A percentile compares a stretch with the other conserved stretches of the same genome.
Conservation (phyloP, 2,329 filamentous ascomycete species). For the Mycosphaerella arachidis region DNA sequence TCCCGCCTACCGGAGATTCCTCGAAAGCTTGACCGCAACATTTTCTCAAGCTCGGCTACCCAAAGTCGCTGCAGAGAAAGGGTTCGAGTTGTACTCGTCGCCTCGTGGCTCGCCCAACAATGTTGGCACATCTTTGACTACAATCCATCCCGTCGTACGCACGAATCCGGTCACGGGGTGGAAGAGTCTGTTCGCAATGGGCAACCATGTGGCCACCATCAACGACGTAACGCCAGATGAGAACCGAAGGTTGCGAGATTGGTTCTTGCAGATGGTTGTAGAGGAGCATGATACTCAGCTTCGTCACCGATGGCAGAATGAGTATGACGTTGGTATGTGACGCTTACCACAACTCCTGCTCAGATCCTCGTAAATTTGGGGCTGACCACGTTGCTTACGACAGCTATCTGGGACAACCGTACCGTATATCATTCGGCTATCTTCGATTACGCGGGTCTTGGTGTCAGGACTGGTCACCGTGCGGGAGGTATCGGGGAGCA, state of each 20-base stretch:
- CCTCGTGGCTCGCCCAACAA: constrained; percentile 23
- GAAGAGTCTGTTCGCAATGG: constrained; percentile 59
- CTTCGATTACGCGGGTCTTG: background rate
- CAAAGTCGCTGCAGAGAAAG: background rate
- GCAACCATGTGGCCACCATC: constrained; percentile 51
- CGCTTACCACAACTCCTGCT: background rate
- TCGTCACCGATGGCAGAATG: constrained; percentile 45
- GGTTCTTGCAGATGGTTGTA: constrained; percentile 34
- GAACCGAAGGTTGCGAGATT: constrained; percentile 16
- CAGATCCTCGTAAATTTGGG: background rate
- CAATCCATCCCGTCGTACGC: constrained; percentile 49
- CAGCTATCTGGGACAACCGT: constrained; percentile 5
- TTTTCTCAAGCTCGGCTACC: background rate
- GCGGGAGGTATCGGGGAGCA: background rate
- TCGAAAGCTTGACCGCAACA: background rate
- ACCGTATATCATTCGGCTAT: background rate
- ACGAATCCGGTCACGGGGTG: constrained; percentile 59
- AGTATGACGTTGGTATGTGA: constrained; percentile 35
- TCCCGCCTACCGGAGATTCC: background rate
- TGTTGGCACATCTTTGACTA: constrained; percentile 15
- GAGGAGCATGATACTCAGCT: constrained; percentile 51
- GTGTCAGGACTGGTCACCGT: background rate
- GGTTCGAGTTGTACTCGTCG: background rate
- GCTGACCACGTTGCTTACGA: too few species aligned
- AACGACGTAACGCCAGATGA: constrained; percentile 44